Conservation (phyloP, 768 basidiomycete genomes). For the Russula lepida region DNA sequence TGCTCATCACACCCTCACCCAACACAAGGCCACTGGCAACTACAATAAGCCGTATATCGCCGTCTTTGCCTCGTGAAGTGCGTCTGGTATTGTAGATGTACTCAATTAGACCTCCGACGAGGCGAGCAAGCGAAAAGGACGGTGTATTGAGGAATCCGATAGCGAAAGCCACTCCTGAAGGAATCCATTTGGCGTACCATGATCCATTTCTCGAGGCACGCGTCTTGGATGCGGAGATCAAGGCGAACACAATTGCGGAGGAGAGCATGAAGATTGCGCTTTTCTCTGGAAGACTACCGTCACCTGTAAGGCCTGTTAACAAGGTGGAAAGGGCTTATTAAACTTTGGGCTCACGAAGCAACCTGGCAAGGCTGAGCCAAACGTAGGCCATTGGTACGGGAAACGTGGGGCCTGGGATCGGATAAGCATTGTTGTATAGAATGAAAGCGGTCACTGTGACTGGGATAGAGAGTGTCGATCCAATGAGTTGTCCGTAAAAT, state of each 20-base stretch:
- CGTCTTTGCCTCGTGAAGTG: conserved; percentile 39
- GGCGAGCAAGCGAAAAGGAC: conserved; percentile 84
- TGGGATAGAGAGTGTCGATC: conserved; percentile 78
- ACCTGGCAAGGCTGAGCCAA: conserved; percentile 72
- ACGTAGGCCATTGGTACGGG: conserved; percentile 94
- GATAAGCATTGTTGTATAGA: conserved; percentile 80
- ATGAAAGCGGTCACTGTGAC: conserved; percentile 84
- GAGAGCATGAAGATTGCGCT: conserved; percentile 68
- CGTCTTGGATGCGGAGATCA: conserved; percentile 59
- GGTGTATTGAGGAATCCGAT: conserved; percentile 96
- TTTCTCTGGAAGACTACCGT: conserved; percentile 74
- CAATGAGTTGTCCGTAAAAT: conserved; percentile 90
- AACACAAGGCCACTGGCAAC: conserved; percentile 93
- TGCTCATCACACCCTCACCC: conserved; percentile 86
- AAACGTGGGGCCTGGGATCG: conserved; percentile 90
- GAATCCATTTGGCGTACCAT: conserved; percentile 68
- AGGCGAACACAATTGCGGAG: conserved; percentile 65
- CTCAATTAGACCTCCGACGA: conserved; percentile 82
- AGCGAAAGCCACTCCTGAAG: conserved; percentile 90
- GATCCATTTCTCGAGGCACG: conserved; percentile 41
- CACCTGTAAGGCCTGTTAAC: conserved; percentile 41
- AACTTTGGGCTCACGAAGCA: conserved; percentile 49
- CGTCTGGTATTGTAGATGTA: conserved; percentile 49
- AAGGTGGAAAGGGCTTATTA: neutral
- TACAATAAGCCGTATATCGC: conserved; percentile 71